phyloP scores from a whole-genome alignment of 2,329 filamentous ascomycete species.

The Phaeosphaeriaceae sp. region DNA sequence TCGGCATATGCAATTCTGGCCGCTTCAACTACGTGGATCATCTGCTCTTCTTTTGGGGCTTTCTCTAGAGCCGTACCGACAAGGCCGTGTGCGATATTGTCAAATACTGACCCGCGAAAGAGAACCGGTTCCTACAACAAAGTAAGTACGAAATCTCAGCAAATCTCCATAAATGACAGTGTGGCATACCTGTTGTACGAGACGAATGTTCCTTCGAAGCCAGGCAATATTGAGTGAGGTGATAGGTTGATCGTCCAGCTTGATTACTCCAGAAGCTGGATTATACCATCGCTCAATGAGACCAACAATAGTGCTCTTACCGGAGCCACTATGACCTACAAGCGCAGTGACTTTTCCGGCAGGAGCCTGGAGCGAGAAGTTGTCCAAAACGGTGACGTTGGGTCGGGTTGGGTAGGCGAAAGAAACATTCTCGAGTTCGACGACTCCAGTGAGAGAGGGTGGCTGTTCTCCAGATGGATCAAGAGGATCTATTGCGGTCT shows the following conservation, averaged over 20 bases:
- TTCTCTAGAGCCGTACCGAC: constrained; percentile 80
- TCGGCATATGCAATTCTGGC: constrained; percentile 94
- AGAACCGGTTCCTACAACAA: constrained; percentile 76
- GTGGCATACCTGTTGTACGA: constrained; percentile 3
- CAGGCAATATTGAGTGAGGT: constrained; percentile 21
- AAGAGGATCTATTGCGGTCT: constrained; percentile 17
- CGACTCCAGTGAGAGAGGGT: not conserved
- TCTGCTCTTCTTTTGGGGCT: constrained; percentile 68
- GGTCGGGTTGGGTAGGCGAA: constrained; percentile 52
- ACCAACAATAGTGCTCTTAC: constrained; percentile 51
- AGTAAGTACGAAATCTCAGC: too few relatives aligned
- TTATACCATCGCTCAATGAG: constrained; percentile 48
- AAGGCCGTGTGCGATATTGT: constrained; percentile 86
- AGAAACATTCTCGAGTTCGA: constrained; percentile 23
- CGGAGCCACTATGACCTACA: constrained; percentile 51
- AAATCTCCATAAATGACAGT: too few relatives aligned
- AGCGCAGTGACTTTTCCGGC: constrained; percentile 50
- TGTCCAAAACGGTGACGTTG: constrained; percentile 42
- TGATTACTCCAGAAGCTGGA: constrained; percentile 21
- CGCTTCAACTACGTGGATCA: constrained; percentile 75
- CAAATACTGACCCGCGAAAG: constrained; percentile 85
- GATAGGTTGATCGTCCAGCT: constrained; percentile 14
- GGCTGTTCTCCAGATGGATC: constrained; percentile 12
- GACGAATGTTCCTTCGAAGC: constrained; percentile 27
- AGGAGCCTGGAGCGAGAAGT: constrained; percentile 39